Percentiles rank a stretch among this genome's conserved stretches.
phyloP scores from a whole-genome alignment of 257 asterid species.

The Rauvolfia tetraphylla region DNA sequence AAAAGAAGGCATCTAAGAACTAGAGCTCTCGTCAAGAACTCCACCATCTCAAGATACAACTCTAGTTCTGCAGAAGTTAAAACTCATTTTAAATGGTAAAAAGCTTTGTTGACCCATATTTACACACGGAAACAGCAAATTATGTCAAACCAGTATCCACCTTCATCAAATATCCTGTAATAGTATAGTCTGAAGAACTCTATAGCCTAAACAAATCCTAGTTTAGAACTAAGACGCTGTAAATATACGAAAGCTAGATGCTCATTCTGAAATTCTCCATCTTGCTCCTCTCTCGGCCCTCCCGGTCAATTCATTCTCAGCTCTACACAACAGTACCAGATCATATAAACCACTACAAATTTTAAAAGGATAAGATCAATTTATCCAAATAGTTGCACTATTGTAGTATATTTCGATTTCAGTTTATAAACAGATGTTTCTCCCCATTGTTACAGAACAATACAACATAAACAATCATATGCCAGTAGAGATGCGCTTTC shows the following conservation, averaged over 20 bases:
- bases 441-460: background rate
- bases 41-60: background rate
- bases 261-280: too few species aligned
- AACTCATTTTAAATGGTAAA: background rate
- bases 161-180: background rate
- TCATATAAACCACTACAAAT: too few species aligned
- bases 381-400: too few species aligned
- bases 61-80: background rate
- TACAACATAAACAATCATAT: background rate
- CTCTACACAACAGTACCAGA: too few species aligned
- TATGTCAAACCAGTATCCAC: background rate
- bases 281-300: too few species aligned
- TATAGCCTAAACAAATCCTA: background rate
- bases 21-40: background rate
- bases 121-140: background rate
- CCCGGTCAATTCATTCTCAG: too few species aligned
- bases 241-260: background rate
- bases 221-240: background rate
- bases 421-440: too few species aligned
- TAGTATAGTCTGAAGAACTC: background rate
- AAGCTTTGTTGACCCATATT: background rate
- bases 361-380: too few species aligned
- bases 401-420: too few species aligned
- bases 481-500: background rate
- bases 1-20: background rate